These are phyloP conservation scores for Aureobasidium lini DNA, from an alignment of 2,329 filamentous ascomycete species.

Conservation along the genomic window DNA sequence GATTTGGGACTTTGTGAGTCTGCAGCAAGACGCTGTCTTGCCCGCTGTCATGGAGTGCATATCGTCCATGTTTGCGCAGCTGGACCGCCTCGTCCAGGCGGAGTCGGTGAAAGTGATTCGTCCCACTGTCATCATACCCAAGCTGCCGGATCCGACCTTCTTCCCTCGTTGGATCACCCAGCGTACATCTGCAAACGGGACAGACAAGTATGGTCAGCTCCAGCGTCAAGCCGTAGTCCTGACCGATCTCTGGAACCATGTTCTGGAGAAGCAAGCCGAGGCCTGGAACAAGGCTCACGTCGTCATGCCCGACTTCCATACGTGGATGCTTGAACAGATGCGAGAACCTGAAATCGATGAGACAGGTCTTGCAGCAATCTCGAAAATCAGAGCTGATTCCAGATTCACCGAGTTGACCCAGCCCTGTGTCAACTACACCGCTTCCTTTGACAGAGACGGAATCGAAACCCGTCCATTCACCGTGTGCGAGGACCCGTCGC, in stretches of 20 bases:
- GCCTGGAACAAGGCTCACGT: neutral
- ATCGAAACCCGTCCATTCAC: constrained; percentile 3
- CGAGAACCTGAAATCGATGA: constrained; percentile 10
- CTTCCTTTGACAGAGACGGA: neutral
- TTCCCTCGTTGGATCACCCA: constrained; percentile 6
- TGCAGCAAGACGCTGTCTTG: neutral
- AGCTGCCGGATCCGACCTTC: constrained; percentile 12
- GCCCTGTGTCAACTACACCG: constrained; percentile 14
- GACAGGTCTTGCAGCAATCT: neutral
- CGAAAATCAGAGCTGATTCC: neutral
- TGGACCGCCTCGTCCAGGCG: constrained; percentile 11
- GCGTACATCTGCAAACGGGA: constrained; percentile 2
- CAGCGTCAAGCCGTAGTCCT: constrained; percentile 12
- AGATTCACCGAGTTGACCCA: constrained; percentile 7
- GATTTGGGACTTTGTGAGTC: constrained; percentile 9
- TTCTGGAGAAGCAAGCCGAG: neutral
- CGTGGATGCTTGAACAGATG: constrained; percentile 13
- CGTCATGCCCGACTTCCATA: constrained; percentile 11
- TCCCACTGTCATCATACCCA: constrained; percentile 12
- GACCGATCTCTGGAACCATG: constrained; percentile 12
- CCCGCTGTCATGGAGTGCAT: neutral
- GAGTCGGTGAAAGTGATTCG: neutral
- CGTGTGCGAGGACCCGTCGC: constrained; percentile 8
- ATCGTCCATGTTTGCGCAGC: constrained; percentile 8
- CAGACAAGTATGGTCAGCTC: constrained; percentile 10